phyloP scores from a whole-genome alignment of 2,329 filamentous ascomycete genomes.

The Calycina marina region DNA sequence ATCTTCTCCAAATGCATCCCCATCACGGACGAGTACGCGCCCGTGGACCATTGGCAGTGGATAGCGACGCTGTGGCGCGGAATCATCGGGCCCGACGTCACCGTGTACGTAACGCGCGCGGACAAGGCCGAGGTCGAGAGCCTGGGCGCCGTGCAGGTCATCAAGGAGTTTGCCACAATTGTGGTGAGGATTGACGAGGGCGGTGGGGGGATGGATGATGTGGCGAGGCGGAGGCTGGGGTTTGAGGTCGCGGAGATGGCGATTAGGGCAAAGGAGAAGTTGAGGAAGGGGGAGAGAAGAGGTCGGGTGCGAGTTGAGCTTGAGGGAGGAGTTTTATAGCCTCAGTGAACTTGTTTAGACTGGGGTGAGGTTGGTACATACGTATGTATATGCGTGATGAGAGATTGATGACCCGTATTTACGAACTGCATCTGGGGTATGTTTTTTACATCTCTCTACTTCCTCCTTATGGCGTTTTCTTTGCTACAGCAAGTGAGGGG shows the following conservation, averaged over 20 bases:
- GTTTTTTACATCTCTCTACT: too few relatives aligned
- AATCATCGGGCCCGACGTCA: slow-evolving; percentile 67
- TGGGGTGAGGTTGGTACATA: too few relatives aligned
- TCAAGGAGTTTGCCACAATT: slow-evolving; percentile 36
- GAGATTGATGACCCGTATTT: too few relatives aligned
- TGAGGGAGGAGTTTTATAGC: too few relatives aligned
- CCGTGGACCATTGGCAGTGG: slow-evolving; percentile 95
- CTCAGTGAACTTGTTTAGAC: too few relatives aligned
- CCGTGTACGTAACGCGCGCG: slow-evolving; percentile 44
- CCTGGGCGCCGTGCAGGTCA: slow-evolving; percentile 40
- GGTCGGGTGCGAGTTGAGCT: background rate
- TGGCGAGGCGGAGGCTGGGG: slow-evolving; percentile 56
- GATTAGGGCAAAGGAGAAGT: slow-evolving; percentile 14
- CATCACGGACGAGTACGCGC: slow-evolving; percentile 62
- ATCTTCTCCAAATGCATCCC: slow-evolving; percentile 58
- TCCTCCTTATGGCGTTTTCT: too few relatives aligned
- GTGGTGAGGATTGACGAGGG: slow-evolving; percentile 33
- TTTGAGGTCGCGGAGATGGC: slow-evolving; percentile 87
- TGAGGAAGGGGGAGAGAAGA: slow-evolving; percentile 3
- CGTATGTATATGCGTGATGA: too few relatives aligned
- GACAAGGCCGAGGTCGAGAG: slow-evolving; percentile 24
- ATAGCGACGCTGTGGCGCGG: slow-evolving; percentile 88
- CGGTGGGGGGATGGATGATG: slow-evolving; percentile 45
- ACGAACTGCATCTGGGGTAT: too few relatives aligned
- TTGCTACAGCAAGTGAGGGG: too few relatives aligned